These are phyloP conservation scores for Boletus semigastroideus DNA, from an alignment of 1,284 basidiomycete genomes.

Conservation along the genomic window DNA sequence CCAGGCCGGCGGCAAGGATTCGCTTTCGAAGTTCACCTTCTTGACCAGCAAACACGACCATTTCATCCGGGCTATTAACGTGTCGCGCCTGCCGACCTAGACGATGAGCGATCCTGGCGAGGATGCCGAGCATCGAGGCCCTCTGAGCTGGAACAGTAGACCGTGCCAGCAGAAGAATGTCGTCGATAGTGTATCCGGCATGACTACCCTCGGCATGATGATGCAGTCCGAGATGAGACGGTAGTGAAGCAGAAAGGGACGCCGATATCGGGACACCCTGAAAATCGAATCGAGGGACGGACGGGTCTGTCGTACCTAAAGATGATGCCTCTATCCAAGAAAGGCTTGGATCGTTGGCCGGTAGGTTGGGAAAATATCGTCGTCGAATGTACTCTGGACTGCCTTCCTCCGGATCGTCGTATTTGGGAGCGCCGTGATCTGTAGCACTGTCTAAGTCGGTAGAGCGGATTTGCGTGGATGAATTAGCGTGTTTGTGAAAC, in stretches of 20 bases:
- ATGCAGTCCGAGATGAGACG: slow-evolving; percentile 85
- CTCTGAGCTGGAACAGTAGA: slow-evolving; percentile 86
- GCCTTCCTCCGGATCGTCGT: slow-evolving; percentile 58
- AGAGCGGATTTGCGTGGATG: slow-evolving; percentile 11
- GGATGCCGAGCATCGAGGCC: slow-evolving; percentile 76
- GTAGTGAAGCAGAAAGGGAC: slow-evolving; percentile 52
- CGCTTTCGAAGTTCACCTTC: slow-evolving; percentile 47
- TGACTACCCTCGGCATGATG: slow-evolving; percentile 79
- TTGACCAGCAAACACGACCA: slow-evolving; percentile 47
- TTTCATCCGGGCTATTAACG: slow-evolving; percentile 28
- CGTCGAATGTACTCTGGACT: slow-evolving; percentile 74
- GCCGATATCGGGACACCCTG: slow-evolving; percentile 63
- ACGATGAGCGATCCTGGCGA: slow-evolving; percentile 58
- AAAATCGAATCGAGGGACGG: slow-evolving; percentile 70
- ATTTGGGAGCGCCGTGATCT: background rate
- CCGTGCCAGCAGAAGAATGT: slow-evolving; percentile 80
- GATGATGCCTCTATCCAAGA: slow-evolving; percentile 66
- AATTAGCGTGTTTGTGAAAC: slow-evolving; percentile 35
- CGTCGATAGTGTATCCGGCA: slow-evolving; percentile 88
- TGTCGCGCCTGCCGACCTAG: slow-evolving; percentile 34
- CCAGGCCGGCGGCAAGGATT: slow-evolving; percentile 63
- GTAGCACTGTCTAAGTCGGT: background rate
- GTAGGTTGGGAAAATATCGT: slow-evolving; percentile 36
- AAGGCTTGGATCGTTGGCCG: slow-evolving; percentile 67
- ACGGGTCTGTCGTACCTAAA: slow-evolving; percentile 21